Conservation (phyloP, 208 protist species). For the Phytomonas sp. region DNA sequence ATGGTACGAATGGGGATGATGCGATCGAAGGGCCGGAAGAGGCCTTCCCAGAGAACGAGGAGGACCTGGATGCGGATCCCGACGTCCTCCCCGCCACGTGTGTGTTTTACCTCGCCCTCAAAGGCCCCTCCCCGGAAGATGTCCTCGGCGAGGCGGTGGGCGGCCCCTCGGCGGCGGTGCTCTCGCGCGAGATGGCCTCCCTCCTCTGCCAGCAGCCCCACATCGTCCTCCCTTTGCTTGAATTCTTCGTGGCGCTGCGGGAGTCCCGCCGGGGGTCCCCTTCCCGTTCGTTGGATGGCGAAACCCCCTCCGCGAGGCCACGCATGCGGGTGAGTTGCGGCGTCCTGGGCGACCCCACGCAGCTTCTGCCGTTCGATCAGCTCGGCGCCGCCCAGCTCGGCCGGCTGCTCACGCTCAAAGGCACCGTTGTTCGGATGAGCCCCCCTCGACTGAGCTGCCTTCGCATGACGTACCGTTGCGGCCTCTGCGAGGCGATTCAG, state of each 20-base stretch:
- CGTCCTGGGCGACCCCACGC: conserved; percentile 20
- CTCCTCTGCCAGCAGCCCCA: conserved; percentile 44
- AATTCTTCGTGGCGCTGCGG: conserved; percentile 68
- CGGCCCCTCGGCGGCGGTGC: conserved; percentile 13
- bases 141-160: conserved; percentile 5
- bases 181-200: conserved; percentile 36
- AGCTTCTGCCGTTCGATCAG: conserved; percentile 42
- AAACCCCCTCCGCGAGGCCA: too few relatives aligned
- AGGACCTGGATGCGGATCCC: not conserved
- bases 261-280: conserved; percentile 17
- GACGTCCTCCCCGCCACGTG: not conserved
- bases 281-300: too few relatives aligned
- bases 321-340: conserved; percentile 9
- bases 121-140: not conserved
- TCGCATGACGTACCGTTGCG: conserved; percentile 57
- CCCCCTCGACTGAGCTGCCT: conserved; percentile 60
- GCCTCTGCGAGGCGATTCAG: conserved; percentile 42
- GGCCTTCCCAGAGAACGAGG: conserved; percentile 9
- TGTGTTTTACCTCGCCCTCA: not conserved
- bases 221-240: conserved; percentile 54
- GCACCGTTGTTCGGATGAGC: conserved; percentile 74
- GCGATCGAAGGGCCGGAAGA: not conserved
- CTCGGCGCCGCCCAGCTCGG: conserved; percentile 66
- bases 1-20: not conserved
- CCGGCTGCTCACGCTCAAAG: conserved; percentile 56